Percentiles rank a stretch among this genome's conserved stretches.
Conservation (phyloP, 225 moss, liverwort and hornwort genomes). For the Ulota crispa region DNA sequence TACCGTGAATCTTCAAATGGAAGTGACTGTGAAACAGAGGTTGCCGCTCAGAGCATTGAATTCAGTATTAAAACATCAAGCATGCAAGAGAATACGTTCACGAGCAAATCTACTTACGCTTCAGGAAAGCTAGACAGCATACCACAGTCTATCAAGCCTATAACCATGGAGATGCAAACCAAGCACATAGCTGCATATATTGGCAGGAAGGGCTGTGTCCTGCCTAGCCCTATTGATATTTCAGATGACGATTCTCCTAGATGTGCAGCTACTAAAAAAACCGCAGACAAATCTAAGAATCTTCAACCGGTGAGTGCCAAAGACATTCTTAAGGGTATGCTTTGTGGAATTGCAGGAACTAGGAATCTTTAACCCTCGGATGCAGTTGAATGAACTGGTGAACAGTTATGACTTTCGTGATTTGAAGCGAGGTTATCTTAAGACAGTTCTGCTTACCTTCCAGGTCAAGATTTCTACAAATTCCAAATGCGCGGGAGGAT, state of each 20-base stretch:
- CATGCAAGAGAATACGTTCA: conserved; percentile 12
- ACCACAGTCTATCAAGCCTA: neutral
- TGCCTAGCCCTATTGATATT: conserved; percentile 16
- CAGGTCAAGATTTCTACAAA: conserved; percentile 29
- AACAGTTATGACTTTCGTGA: neutral
- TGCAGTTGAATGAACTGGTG: conserved; percentile 1
- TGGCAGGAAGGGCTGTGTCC: conserved; percentile 23
- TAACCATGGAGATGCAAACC: conserved; percentile 17
- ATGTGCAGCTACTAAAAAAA: conserved; percentile 19
- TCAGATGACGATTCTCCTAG: conserved; percentile 33
- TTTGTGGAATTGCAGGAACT: conserved; percentile 11
- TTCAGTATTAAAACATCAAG: conserved; percentile 18
- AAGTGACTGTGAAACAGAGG: conserved; percentile 31
- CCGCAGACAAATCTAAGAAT: conserved; percentile 16
- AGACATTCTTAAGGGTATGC: conserved; percentile 1
- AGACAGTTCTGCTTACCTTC: conserved; percentile 15
- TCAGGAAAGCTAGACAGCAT: conserved; percentile 10
- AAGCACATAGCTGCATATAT: conserved; percentile 24
- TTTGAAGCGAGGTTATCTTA: conserved; percentile 16
- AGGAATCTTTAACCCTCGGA: conserved; percentile 15
- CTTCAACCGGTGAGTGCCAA: conserved; percentile 25
- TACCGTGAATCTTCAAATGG: conserved; percentile 20
- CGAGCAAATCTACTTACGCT: conserved; percentile 10
- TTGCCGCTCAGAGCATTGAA: conserved; percentile 1
- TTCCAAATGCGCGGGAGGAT: neutral